A percentile compares a stretch with the other conserved stretches of the same genome.
phyloP scores from a whole-genome alignment of 345 rosid species.

The Arabidopsis suecica region DNA sequence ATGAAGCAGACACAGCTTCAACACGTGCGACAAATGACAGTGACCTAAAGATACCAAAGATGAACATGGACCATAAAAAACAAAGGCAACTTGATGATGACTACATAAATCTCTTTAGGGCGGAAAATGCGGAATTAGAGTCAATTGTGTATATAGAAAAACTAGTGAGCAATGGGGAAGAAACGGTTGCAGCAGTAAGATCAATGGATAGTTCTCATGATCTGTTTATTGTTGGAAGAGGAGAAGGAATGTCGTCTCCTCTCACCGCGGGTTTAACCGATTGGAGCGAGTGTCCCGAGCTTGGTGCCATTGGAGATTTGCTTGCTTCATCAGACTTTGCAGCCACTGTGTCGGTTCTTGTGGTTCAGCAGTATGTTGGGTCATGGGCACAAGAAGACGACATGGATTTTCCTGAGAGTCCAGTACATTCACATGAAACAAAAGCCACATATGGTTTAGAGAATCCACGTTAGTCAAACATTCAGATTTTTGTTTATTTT shows the following conservation, averaged over 20 bases:
- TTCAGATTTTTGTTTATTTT: constrained; percentile 13
- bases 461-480: constrained; percentile 26
- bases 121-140: constrained; percentile 51
- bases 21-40: constrained; percentile 3
- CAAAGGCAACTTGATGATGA: constrained; percentile 69
- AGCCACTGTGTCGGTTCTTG: constrained; percentile 77
- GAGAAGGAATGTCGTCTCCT: constrained; percentile 74
- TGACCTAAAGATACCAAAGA: constrained; percentile 29
- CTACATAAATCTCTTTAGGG: constrained; percentile 58
- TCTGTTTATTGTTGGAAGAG: constrained; percentile 90
- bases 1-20: constrained; percentile 32
- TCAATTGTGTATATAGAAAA: constrained; percentile 57
- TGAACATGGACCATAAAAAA: constrained; percentile 42
- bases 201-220: constrained; percentile 75
- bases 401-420: constrained; percentile 55
- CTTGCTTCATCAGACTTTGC: constrained; percentile 94
- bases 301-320: constrained; percentile 92
- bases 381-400: constrained; percentile 48
- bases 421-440: constrained; percentile 44
- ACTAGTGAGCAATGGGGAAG: constrained; percentile 77
- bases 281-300: constrained; percentile 99
- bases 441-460: constrained; percentile 25
- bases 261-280: constrained; percentile 89
- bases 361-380: constrained; percentile 75
- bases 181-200: constrained; percentile 74